Evolutionary conservation across 495 filamentous ascomycete species (phyloP).

Genomic region (Neurospora sp.): DNA sequence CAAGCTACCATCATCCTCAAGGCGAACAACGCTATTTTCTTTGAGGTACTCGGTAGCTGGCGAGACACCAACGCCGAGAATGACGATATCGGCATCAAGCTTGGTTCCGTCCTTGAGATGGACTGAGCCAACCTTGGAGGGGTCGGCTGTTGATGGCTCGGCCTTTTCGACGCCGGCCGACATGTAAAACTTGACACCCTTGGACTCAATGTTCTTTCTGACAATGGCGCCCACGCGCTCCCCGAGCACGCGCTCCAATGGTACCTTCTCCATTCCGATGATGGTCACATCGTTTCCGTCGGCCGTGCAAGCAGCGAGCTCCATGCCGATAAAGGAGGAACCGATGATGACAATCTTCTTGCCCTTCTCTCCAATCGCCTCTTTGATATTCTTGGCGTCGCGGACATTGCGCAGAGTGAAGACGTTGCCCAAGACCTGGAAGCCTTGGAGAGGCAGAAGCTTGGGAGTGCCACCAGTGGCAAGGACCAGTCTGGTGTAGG

Average conservation of each 20-base stretch:
- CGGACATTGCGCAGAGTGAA: constrained; percentile 69
- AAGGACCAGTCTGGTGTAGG: constrained; percentile 82
- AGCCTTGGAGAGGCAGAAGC: constrained; percentile 69
- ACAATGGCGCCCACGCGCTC: constrained; percentile 70
- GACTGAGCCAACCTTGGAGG: constrained; percentile 66
- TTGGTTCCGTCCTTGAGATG: constrained; percentile 77
- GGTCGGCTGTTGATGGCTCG: constrained; percentile 50
- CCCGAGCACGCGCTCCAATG: constrained; percentile 83
- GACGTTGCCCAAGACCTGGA: constrained; percentile 78
- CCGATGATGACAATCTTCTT: constrained; percentile 92
- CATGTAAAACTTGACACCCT: constrained; percentile 82
- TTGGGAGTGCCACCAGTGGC: constrained; percentile 76
- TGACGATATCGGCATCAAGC: constrained; percentile 79
- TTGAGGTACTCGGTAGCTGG: constrained; percentile 82
- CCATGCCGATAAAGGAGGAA: constrained; percentile 92
- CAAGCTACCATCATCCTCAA: constrained; percentile 74
- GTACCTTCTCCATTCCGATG: constrained; percentile 82
- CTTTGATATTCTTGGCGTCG: constrained; percentile 65
- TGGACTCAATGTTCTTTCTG: constrained; percentile 64
- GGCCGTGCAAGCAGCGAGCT: constrained; percentile 68
- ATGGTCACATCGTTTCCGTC: constrained; percentile 75
- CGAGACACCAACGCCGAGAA: constrained; percentile 80
- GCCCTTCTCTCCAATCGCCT: constrained; percentile 59
- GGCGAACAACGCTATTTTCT: constrained; percentile 51
- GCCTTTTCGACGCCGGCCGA: constrained; percentile 72